Evolutionary conservation across 2,329 filamentous ascomycete species (phyloP), one percentile per base, ranked within the genome.

Genomic region (Cadophora malorum): DNA sequence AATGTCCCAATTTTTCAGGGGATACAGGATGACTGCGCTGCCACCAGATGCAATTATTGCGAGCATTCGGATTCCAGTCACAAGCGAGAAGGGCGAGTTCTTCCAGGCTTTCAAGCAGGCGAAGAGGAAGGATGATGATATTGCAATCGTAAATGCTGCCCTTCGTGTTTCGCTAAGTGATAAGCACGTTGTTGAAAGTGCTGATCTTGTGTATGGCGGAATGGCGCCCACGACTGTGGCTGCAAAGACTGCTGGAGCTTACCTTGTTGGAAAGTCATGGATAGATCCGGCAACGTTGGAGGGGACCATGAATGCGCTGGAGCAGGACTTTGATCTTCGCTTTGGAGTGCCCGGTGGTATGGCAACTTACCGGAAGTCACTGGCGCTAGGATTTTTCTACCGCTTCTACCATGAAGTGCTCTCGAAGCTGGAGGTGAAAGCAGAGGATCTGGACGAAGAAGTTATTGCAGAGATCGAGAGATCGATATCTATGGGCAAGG

Each of bases 121-220:
- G 0, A 99, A 99, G 83, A 84, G 96, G 72, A 98, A 98, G 78
- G 96, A 99, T 75, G 96, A 99, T 75, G 96, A 99, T 77, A 98
- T 99, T 77, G 96, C 96, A 1, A 98, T 99, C 74, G 96, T 98
- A 28, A 98, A 96, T 60, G 89, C 91, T 33, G 94, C 95, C 0
- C 80, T 98, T 67, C 88, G 93, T 45, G 84, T 98, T 5, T 87
- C 86, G 5, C 80, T 98, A 2, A 86, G 90, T 49, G 85, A 91
- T 2, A 83, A 85, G 1, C 87, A 95, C 52, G 78, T 88, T 1
- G 92, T 98, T 6, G 85, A 89, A 69, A 89, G 90, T 71, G 90
- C 88, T 68, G 93, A 91, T 74, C 83, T 99, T 25, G 92, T 97
- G 3, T 98, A 97, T 74, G 96, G 96, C 64, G 96, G 96, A 55